phyloP scores from a whole-genome alignment of 257 asterid species.

The Leonotis leonurus region DNA sequence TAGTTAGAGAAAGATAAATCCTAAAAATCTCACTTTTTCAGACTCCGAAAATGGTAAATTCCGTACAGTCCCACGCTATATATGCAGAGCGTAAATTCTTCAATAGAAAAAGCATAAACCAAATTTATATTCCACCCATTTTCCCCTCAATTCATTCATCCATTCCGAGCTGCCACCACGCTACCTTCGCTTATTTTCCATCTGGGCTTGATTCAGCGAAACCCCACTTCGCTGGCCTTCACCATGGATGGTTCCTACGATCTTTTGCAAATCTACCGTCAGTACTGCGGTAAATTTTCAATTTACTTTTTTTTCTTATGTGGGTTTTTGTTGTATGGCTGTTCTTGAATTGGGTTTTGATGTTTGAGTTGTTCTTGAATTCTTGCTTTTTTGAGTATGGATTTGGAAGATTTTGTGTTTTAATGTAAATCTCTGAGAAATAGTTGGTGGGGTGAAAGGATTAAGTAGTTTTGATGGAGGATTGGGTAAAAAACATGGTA shows the following conservation, averaged over 20 bases:
- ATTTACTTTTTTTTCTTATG: not conserved
- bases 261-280: constrained; percentile 52
- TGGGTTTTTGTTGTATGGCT: constrained; percentile 1
- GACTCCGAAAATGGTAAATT: too few species aligned
- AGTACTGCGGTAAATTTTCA: constrained; percentile 52
- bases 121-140: too few species aligned
- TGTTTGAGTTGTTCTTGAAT: not conserved
- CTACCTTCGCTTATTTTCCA: constrained; percentile 5
- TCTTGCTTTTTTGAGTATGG: not conserved
- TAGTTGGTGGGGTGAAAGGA: not conserved
- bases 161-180: constrained; percentile 19
- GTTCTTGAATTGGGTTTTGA: not conserved
- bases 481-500: not conserved
- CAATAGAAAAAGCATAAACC: too few species aligned
- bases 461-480: not conserved
- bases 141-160: too few species aligned
- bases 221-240: constrained; percentile 21
- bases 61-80: too few species aligned
- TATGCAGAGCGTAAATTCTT: too few species aligned
- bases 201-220: constrained; percentile 31
- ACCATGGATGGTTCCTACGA: constrained; percentile 59
- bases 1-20: too few species aligned
- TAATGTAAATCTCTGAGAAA: not conserved
- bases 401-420: not conserved
- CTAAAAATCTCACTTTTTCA: too few species aligned